phyloP scores from a whole-genome alignment of 2,329 filamentous ascomycete species.

The Talaromyces sp. region DNA sequence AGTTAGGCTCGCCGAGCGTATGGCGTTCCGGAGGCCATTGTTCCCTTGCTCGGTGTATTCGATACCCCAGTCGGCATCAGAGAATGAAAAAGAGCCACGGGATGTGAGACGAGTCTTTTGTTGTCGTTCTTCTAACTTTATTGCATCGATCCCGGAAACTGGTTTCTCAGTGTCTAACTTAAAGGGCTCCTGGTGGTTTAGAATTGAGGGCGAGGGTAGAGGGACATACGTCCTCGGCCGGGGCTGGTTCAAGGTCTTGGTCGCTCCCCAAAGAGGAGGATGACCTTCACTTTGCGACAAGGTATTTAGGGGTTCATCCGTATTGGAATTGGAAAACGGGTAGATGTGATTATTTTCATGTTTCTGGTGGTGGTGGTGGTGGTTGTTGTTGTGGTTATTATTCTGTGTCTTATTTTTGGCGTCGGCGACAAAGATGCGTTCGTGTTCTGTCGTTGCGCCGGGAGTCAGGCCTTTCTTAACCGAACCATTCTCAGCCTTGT shows the following conservation, averaged over 20 bases:
- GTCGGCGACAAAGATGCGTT: slow-evolving; percentile 34
- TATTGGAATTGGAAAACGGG: slow-evolving; percentile 23
- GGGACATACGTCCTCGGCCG: slow-evolving; percentile 68
- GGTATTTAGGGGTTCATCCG: slow-evolving; percentile 40
- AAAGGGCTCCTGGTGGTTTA: slow-evolving; percentile 60
- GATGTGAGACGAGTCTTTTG: slow-evolving; percentile 47
- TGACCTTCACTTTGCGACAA: slow-evolving; percentile 69
- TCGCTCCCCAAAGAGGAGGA: slow-evolving; percentile 69
- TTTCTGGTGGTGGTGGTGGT: not conserved
- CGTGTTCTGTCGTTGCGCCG: slow-evolving; percentile 39
- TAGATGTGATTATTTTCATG: slow-evolving; percentile 15
- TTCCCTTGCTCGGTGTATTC: slow-evolving; percentile 87
- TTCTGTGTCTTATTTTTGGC: slow-evolving; percentile 21
- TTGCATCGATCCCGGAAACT: slow-evolving; percentile 15
- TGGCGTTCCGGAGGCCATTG: slow-evolving; percentile 83
- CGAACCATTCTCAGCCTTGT: slow-evolving; percentile 19
- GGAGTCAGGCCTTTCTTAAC: slow-evolving; percentile 30
- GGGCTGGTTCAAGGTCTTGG: slow-evolving; percentile 68
- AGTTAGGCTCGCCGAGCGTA: slow-evolving; percentile 69
- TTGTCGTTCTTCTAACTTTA: slow-evolving; percentile 18
- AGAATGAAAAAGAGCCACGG: slow-evolving; percentile 49
- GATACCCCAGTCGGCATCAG: slow-evolving; percentile 75
- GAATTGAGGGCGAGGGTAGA: slow-evolving; percentile 65
- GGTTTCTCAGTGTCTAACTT: slow-evolving; percentile 9
- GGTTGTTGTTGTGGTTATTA: not conserved